Base-by-base conservation (phyloP, 1,139 yeast genomes). In the Sugiyamaella castrensis region DNA sequence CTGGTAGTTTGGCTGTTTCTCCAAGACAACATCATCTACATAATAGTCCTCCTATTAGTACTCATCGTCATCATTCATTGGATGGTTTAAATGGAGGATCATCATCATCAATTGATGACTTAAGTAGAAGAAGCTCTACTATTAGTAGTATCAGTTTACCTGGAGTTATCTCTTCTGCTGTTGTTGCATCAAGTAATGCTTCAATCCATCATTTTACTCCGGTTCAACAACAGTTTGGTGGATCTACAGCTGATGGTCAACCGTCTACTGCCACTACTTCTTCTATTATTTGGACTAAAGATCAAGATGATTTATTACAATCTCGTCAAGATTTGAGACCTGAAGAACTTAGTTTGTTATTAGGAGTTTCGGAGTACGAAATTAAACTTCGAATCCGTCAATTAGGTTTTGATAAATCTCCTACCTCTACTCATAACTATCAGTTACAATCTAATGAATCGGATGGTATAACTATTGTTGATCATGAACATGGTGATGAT, bases 291-390 rank as follows among this genome's bases (percentile, higher is more conserved):
- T 68, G 72, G 72, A 48, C 77, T 1, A 77, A 79, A 67, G 95
- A 87, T 57, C 95, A 88, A 66, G 92, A 85, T 61, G 81, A 84
- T 52, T 69, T 88, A 48, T 64, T 84, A 37, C 71, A 78, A 44
- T 75, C 80, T 51, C 74, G 91, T 46, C 71, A 77, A 37, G 86
- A 84, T 52, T 69, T 88, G 32, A 76, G 86, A 31, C 76, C 85
- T 59, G 87, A 86, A 11, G 96, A 88, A 65, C 71, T 88, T 40
- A 79, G 86, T 9, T 81, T 87, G 36, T 68, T 87, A 44, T 71
- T 88, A 42, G 80, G 78, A 53, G 75, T 88, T 54, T 76, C 92
- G 0, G 92, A 84, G 61, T 75, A 75, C n/a, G 94, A 86, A 57
- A 87, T 87, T 34, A 74, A 80, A 74, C 68, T 77, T 32, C 74